Evolutionary conservation across 1,284 basidiomycete genomes (phyloP).

Genomic region (Bondarzewia mesenterica): DNA sequence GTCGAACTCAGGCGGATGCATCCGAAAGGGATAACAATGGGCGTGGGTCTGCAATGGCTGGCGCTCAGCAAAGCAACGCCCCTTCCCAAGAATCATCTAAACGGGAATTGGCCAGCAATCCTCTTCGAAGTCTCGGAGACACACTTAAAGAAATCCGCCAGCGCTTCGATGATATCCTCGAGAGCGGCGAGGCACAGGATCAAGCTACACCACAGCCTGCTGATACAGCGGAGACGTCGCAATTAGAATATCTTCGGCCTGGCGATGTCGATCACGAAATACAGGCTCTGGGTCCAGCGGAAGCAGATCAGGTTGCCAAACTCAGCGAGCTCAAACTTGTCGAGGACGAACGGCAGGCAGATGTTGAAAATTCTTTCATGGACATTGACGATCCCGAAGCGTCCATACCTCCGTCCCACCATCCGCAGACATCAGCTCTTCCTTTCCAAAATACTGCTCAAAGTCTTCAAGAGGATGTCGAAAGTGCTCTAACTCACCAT

Average conservation of each 20-base stretch:
- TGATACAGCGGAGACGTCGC: slow-evolving; percentile 35
- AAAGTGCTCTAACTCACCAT: slow-evolving; percentile 39
- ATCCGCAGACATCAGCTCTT: slow-evolving; percentile 11
- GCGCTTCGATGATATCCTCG: slow-evolving; percentile 80
- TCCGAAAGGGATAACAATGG: slow-evolving; percentile 7
- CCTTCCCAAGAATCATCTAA: slow-evolving; percentile 31
- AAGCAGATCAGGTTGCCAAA: slow-evolving; percentile 76
- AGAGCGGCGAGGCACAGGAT: slow-evolving; percentile 32
- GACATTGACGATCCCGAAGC: slow-evolving; percentile 33
- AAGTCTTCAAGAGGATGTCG: slow-evolving; percentile 28
- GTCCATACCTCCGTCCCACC: slow-evolving; percentile 21
- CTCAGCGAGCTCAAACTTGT: slow-evolving; percentile 74
- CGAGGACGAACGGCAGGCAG: slow-evolving; percentile 48
- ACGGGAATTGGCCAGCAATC: slow-evolving; percentile 36
- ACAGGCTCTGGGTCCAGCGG: slow-evolving; percentile 87
- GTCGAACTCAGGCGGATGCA: slow-evolving; percentile 2
- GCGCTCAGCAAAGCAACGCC: slow-evolving; percentile 34
- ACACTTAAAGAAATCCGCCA: slow-evolving; percentile 79
- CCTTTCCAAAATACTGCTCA: slow-evolving; percentile 26
- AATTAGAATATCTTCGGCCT: slow-evolving; percentile 81
- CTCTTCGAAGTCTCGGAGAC: slow-evolving; percentile 82
- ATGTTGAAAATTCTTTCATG: slow-evolving; percentile 26
- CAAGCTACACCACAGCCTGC: slow-evolving; percentile 22
- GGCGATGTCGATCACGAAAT: slow-evolving; percentile 68
- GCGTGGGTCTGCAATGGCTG: neutral